These are phyloP conservation scores for Ophiostoma sp. DNA, from an alignment of 2,329 filamentous ascomycete species.

Conservation along the genomic window DNA sequence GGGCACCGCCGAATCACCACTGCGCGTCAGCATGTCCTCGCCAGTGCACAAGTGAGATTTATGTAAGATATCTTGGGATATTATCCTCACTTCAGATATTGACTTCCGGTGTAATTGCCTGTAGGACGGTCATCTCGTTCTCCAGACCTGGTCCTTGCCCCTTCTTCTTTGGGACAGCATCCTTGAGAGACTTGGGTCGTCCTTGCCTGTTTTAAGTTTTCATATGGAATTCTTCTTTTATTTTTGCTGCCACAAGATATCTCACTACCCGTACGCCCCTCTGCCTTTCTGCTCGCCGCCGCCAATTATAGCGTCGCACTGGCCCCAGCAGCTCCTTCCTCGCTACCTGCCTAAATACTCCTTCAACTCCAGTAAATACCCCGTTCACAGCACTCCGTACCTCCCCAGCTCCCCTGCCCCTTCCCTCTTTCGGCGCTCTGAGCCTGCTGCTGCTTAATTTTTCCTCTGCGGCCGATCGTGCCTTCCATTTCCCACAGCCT, in stretches of 20 bases:
- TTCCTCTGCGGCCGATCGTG: constrained; percentile 10
- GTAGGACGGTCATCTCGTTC: background rate
- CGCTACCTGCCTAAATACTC: too few relatives aligned
- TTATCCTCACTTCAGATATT: background rate
- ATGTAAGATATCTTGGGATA: background rate
- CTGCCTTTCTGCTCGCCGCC: background rate
- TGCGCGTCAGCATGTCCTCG: background rate
- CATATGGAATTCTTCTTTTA: background rate
- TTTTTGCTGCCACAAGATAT: background rate
- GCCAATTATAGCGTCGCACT: too few relatives aligned
- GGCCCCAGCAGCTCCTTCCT: too few relatives aligned
- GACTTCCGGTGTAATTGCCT: background rate
- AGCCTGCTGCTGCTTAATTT: background rate
- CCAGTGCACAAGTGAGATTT: background rate
- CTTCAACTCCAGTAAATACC: background rate
- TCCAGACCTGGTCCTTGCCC: background rate
- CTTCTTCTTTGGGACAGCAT: background rate
- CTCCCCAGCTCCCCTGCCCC: background rate
- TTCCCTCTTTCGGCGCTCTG: background rate
- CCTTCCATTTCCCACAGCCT: constrained; percentile 7
- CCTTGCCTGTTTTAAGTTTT: background rate
- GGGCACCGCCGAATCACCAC: background rate
- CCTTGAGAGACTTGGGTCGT: background rate
- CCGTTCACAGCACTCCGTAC: background rate
- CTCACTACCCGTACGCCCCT: background rate